phyloP scores from a whole-genome alignment of 805 yeast species.

The Barnettozyma siamensis region DNA sequence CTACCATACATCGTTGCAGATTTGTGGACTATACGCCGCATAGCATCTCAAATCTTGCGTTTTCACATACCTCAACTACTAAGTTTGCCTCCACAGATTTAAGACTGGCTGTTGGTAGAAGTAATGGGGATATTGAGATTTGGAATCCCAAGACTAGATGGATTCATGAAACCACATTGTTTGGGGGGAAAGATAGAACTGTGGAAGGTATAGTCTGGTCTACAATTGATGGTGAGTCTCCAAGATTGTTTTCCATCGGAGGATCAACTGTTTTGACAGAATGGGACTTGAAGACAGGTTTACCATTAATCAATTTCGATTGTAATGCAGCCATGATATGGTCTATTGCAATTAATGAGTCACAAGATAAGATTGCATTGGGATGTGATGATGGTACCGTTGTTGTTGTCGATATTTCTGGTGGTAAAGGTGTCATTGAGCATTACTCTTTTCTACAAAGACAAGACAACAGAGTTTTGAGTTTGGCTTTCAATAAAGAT shows the following conservation, averaged over 20 bases:
- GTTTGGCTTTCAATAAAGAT: slow-evolving; percentile 69
- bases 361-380: slow-evolving; percentile 63
- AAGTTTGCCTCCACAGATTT: slow-evolving; percentile 48
- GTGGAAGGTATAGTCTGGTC: slow-evolving; percentile 90
- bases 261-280: slow-evolving; percentile 90
- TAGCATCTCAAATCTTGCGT: slow-evolving; percentile 74
- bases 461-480: slow-evolving; percentile 75
- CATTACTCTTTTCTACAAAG: slow-evolving; percentile 72
- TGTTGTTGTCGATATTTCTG: slow-evolving; percentile 75
- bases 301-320: slow-evolving; percentile 70
- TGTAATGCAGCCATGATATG: slow-evolving; percentile 93
- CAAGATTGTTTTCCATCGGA: slow-evolving; percentile 86
- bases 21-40: slow-evolving; percentile 88
- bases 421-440: slow-evolving; percentile 80
- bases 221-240: slow-evolving; percentile 38
- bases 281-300: slow-evolving; percentile 77
- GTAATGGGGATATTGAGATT: slow-evolving; percentile 91
- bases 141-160: slow-evolving; percentile 87
- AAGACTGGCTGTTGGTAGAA: slow-evolving; percentile 85
- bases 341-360: slow-evolving; percentile 68
- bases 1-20: slow-evolving; percentile 70
- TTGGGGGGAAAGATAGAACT: slow-evolving; percentile 78
- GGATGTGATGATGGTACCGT: slow-evolving; percentile 97
- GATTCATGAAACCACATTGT: slow-evolving; percentile 68
- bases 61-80: slow-evolving; percentile 54